Percentiles rank a stretch among this genome's conserved stretches.
Evolutionary conservation across 768 basidiomycete species (phyloP).

Genomic region (Trametes gibbosa): DNA sequence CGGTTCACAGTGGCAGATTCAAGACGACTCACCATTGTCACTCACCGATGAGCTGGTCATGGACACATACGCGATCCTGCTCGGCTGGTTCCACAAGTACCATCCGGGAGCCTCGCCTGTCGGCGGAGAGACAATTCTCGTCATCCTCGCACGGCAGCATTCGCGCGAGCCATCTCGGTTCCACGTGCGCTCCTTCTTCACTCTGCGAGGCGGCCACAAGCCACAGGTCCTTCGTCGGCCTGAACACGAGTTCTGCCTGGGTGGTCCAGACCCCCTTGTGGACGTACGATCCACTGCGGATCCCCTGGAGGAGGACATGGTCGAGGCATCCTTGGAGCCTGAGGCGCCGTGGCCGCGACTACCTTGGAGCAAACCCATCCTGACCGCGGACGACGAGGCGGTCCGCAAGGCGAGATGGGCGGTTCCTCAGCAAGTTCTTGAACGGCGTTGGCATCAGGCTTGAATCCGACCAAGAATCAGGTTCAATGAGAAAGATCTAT

Average conservation of each 20-base stretch:
- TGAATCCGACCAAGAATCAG: too few relatives aligned
- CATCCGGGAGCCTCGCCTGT: neutral
- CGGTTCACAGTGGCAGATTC: neutral
- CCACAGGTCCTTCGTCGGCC: neutral
- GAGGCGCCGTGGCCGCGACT: neutral
- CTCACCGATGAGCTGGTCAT: neutral
- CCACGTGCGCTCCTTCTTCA: slow-evolving; percentile 8
- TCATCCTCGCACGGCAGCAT: slow-evolving; percentile 2
- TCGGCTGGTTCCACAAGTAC: slow-evolving; percentile 6
- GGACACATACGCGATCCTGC: neutral
- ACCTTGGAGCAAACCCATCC: neutral
- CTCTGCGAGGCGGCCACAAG: neutral
- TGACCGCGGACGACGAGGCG: neutral
- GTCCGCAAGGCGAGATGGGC: neutral
- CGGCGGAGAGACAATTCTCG: neutral
- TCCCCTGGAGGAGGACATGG: neutral
- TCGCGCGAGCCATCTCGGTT: neutral
- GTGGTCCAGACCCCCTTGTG: neutral
- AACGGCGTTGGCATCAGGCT: neutral
- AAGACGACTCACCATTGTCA: neutral
- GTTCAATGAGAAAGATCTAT: too few relatives aligned
- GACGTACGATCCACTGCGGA: neutral
- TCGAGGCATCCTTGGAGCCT: neutral
- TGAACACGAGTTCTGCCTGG: neutral
- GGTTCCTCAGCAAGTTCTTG: neutral